Base-by-base conservation (phyloP, 2,329 filamentous ascomycete species). In the Xylaria sp. region DNA sequence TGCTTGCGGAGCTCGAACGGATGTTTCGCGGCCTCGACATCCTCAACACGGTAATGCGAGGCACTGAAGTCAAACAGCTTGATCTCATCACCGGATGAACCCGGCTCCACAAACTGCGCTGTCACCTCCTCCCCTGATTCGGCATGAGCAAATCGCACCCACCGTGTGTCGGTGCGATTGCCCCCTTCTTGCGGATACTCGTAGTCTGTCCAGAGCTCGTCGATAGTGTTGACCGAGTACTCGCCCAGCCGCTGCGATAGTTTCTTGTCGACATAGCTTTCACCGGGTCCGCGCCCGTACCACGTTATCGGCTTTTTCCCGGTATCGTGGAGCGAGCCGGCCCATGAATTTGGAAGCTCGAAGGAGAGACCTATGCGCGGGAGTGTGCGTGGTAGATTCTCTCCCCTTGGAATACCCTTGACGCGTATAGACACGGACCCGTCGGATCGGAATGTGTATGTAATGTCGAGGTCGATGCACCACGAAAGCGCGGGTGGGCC, bases 231-330 rank as follows among this genome's bases (percentile, higher is more conserved):
- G 1, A 71, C 67, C 2, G 72, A 70, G 70, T 79, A 84, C 58
- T 78, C 78, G 1, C 83, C 86, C 1, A 85, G 73, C 0, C 74
- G 74, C 69, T 88, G 85, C 5, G 82, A 82, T 13, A 80, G 70
- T 70, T 88, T 87, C 74, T 83, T 87, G 73, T 90, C 88, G 19
- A 78, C 76, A 74, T 90, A 90, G 23, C 79, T 83, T 72, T 90
- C 87, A 4, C 85, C 85, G 0, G 85, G 85, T 0, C 88, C 88
- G 10, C 83, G 82, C 3, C 87, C 87, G 67, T 84, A 89, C 87
- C 87, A 90, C 1, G 72, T 71, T 2, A 77, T 76, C 0, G 65
- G 59, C 3, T 68, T 53, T 30, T 55, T 53, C 11, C 19, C 48
- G n/a, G 44, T 23, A 8, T 30, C 47, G 5, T 23, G 34, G 6